phyloP scores from a whole-genome alignment of 2,329 filamentous ascomycete genomes.

The Endoconidiophora polonica region DNA sequence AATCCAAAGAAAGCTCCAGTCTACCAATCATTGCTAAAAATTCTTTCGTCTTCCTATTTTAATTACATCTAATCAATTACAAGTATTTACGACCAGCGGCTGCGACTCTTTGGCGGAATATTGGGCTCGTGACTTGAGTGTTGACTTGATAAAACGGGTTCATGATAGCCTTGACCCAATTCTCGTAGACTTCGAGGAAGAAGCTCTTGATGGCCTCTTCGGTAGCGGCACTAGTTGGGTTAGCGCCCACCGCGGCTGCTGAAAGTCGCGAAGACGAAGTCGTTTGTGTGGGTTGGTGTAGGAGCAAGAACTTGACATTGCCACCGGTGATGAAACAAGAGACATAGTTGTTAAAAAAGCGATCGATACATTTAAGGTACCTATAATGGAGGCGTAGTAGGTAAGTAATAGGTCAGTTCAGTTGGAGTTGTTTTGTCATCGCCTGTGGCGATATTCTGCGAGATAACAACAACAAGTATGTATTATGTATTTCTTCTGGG shows the following conservation, averaged over 20 bases:
- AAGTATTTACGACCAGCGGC: constrained; percentile 88
- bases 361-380: constrained; percentile 93
- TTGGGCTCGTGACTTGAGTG: constrained; percentile 67
- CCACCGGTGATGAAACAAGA: constrained; percentile 86
- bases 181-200: constrained; percentile 90
- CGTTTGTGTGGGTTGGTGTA: constrained; percentile 54
- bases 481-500: background rate
- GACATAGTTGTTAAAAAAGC: constrained; percentile 90
- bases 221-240: constrained; percentile 75
- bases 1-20: background rate
- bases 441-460: too few relatives aligned
- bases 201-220: constrained; percentile 94
- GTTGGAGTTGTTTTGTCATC: background rate
- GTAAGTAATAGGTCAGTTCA: background rate
- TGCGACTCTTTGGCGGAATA: constrained; percentile 67
- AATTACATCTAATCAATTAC: constrained; percentile 24
- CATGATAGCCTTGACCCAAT: constrained; percentile 94
- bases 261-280: constrained; percentile 28
- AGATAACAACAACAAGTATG: too few relatives aligned
- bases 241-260: constrained; percentile 59
- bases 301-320: constrained; percentile 84
- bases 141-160: constrained; percentile 85
- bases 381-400: constrained; percentile 25
- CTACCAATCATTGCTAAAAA: background rate
- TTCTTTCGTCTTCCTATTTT: background rate